Base-by-base conservation (phyloP, 176 grass and related monocot species). In the Oryza officinalis region DNA sequence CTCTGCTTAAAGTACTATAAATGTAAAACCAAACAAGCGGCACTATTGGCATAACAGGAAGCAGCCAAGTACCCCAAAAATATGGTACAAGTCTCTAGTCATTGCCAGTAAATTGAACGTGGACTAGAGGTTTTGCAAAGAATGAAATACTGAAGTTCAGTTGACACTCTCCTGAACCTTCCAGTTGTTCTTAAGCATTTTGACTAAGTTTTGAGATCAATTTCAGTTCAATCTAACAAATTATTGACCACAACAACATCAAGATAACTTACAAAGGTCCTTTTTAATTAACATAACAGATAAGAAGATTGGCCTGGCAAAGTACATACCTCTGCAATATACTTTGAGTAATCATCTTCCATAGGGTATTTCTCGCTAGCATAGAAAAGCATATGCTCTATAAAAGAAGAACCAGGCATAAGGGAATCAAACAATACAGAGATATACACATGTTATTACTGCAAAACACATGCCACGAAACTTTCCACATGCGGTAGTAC, bases 311-410 rank as follows among this genome's bases (percentile, higher is more conserved):
- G 80, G 25, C 8, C 49, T 38, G 60, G 37, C 37, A 15, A 86
- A 87, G 18, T 38, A 88, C 47, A 67, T 92, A 98, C 96, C 91
- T 98, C 93, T 63, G 89, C 78, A 50, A 98, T 98, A 80, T 92
- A 95, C 71, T 98, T 95, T 80, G 87, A 87, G 77, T 98, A 98
- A 85, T 85, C 92, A 60, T 93, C 89, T 85, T 98, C 96, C 43
- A 86, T 25, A 5, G 96, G 96, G 88, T 98, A 98, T 84, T 98
- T 98, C 86, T 98, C 89, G 8, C 96, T 98, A 14, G 96, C 93
- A 71, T 94, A 98, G 85, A 98, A 98, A 40, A 98, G 85, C 96
- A 98, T 98, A 85, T 98, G 96, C 77, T 98, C 96, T 94, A 82
- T 38, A 88, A 80, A 75, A 96, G 35, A 63, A 67, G 13, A 79